Percentiles rank a stretch among this genome's conserved stretches.
Evolutionary conservation across 2,329 filamentous ascomycete genomes (phyloP).

Genomic region (Verticillium dahliae): DNA sequence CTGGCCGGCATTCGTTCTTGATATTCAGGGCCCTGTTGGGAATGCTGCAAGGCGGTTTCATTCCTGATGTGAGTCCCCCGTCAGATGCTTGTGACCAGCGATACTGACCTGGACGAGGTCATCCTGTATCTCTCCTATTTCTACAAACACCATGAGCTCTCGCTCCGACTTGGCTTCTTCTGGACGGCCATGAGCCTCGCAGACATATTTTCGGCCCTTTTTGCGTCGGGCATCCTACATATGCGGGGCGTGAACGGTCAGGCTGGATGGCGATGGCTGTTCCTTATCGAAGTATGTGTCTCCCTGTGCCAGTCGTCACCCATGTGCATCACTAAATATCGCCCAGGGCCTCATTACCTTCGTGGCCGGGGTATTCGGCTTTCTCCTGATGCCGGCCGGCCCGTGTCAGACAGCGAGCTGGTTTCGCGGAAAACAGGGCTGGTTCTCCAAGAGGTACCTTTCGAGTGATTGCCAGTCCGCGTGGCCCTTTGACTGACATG

Average conservation of each 20-base stretch:
- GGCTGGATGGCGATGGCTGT: slow-evolving; percentile 42
- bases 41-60: slow-evolving; percentile 30
- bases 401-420: slow-evolving; percentile 45
- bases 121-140: slow-evolving; percentile 38
- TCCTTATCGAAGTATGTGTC: slow-evolving; percentile 45
- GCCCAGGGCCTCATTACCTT: slow-evolving; percentile 31
- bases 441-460: slow-evolving; percentile 46
- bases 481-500: background rate
- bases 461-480: too few relatives aligned
- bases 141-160: slow-evolving; percentile 32
- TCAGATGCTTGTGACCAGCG: too few relatives aligned
- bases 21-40: slow-evolving; percentile 24
- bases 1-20: slow-evolving; percentile 22
- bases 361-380: slow-evolving; percentile 44
- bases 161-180: slow-evolving; percentile 31
- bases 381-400: slow-evolving; percentile 47
- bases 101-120: slow-evolving; percentile 12
- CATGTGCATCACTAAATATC: background rate
- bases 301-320: slow-evolving; percentile 11
- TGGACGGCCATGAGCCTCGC: slow-evolving; percentile 33
- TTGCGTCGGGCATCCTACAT: slow-evolving; percentile 32
- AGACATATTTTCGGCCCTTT: slow-evolving; percentile 29
- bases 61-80: slow-evolving; percentile 24
- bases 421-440: slow-evolving; percentile 47
- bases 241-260: slow-evolving; percentile 27